These are phyloP conservation scores for Castanea crenata DNA, from an alignment of 306 rosid species.

Conservation along the genomic window DNA sequence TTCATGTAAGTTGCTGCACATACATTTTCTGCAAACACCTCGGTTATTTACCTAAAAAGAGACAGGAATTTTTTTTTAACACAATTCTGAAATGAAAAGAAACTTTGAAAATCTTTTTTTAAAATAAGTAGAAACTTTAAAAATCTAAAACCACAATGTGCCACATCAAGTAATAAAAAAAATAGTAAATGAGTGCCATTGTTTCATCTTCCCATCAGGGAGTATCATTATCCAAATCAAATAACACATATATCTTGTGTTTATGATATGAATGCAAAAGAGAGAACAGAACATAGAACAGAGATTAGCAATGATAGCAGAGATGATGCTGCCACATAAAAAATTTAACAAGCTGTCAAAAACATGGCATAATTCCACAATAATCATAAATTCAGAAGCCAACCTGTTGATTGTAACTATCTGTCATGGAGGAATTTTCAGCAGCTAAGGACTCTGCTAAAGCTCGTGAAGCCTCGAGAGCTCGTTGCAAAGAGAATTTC, in stretches of 20 bases:
- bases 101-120: neutral
- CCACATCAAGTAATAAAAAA: neutral
- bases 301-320: neutral
- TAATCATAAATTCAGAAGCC: conserved; percentile 17
- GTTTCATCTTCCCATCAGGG: neutral
- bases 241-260: neutral
- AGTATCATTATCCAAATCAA: neutral
- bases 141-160: neutral
- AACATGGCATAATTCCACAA: neutral
- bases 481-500: conserved; percentile 87
- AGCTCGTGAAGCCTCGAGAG: conserved; percentile 74
- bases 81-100: neutral
- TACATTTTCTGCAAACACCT: neutral
- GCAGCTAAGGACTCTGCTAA: conserved; percentile 88
- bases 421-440: conserved; percentile 94
- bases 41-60: neutral
- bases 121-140: neutral
- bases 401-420: conserved; percentile 93
- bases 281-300: neutral
- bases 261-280: neutral
- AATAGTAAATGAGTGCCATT: neutral
- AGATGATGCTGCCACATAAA: neutral
- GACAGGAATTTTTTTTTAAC: neutral
- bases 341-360: neutral
- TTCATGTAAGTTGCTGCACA: neutral